Conservation (phyloP, 2,329 filamentous ascomycete genomes). For the Pseudogymnoascus sp. region DNA sequence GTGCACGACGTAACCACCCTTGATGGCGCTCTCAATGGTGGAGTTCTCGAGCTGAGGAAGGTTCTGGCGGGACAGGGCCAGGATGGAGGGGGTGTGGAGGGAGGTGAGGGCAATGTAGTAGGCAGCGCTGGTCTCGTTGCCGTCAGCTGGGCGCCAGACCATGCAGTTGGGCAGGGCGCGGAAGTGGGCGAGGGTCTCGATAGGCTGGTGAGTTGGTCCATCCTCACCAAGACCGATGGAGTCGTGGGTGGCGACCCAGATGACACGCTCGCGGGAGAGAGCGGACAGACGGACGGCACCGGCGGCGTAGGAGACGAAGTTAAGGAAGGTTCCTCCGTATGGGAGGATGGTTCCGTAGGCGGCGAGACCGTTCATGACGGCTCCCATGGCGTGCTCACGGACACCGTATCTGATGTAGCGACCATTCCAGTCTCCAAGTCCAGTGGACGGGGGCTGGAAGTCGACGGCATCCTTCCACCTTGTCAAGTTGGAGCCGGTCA, state of each 20-base stretch:
- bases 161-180: slow-evolving; percentile 97
- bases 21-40: slow-evolving; percentile 78
- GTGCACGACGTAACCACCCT: slow-evolving; percentile 89
- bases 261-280: slow-evolving; percentile 80
- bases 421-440: slow-evolving; percentile 82
- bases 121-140: slow-evolving; percentile 95
- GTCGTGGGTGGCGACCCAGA: slow-evolving; percentile 98
- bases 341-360: slow-evolving; percentile 95
- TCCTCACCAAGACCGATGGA: slow-evolving; percentile 99
- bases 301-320: slow-evolving; percentile 97
- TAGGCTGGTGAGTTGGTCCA: slow-evolving; percentile 96
- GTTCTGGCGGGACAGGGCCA: slow-evolving; percentile 96
- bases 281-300: slow-evolving; percentile 91
- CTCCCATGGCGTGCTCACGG: slow-evolving; percentile 86
- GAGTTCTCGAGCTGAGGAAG: slow-evolving; percentile 95
- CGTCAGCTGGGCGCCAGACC: slow-evolving; percentile 98
- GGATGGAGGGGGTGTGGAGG: slow-evolving; percentile 82
- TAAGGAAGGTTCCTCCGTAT: slow-evolving; percentile 93
- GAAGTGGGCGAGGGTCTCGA: slow-evolving; percentile 97
- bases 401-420: slow-evolving; percentile 92
- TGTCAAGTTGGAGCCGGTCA: slow-evolving; percentile 98
- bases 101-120: slow-evolving; percentile 94
- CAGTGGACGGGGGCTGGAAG: slow-evolving; percentile 85
- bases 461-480: slow-evolving; percentile 95
- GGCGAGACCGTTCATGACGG: slow-evolving; percentile 88